These are phyloP conservation scores for Fraxinus anomala DNA, from an alignment of 257 asterid genomes.

Conservation along the genomic window DNA sequence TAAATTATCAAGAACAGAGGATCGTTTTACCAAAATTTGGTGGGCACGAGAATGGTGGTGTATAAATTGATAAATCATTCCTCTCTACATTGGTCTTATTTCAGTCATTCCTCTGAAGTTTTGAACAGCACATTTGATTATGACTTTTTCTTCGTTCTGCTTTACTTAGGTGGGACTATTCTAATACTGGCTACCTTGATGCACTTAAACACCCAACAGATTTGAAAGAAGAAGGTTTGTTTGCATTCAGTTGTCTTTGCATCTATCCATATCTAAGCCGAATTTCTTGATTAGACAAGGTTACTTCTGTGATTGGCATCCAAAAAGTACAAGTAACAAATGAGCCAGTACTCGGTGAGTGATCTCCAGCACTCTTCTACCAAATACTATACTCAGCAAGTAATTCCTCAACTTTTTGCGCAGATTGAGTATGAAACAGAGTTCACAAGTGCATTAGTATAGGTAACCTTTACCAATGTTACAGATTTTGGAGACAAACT, in stretches of 20 bases:
- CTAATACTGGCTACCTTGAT: slow-evolving; percentile 88
- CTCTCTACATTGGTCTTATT: not conserved
- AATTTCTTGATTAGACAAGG: slow-evolving; percentile 36
- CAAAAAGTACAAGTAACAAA: no score
- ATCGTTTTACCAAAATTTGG: not conserved
- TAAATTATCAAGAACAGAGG: not conserved
- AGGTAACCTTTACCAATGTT: no score
- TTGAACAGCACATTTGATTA: not conserved
- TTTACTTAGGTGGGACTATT: slow-evolving; percentile 89
- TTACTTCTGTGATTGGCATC: slow-evolving; percentile 31
- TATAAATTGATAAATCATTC: no score
- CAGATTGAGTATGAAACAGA: no score
- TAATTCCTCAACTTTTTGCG: no score
- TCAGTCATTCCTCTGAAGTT: not conserved
- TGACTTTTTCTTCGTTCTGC: slow-evolving; percentile 24
- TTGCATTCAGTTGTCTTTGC: slow-evolving; percentile 20
- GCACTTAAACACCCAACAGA: slow-evolving; percentile 95
- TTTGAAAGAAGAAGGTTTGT: slow-evolving; percentile 86
- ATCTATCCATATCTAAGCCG: slow-evolving; percentile 11
- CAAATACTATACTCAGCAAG: no score
- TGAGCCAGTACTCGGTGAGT: no score
- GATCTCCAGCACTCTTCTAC: no score
- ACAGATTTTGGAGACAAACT: no score
- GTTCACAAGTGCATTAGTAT: no score
- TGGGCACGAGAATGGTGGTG: not conserved